phyloP scores from a whole-genome alignment of 306 rosid species.

The Benincasa hispida region DNA sequence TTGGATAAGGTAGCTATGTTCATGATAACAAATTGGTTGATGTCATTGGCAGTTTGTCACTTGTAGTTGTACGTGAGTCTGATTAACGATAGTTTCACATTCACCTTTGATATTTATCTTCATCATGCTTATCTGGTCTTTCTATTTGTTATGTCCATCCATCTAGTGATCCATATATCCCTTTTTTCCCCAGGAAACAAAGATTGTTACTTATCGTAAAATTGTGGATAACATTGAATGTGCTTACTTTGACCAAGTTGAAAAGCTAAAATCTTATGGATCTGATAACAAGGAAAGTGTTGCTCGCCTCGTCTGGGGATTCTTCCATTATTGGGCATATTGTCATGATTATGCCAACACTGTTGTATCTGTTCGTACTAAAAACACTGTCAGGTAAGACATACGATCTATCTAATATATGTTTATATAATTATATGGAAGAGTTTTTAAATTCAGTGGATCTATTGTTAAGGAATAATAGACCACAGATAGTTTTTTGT shows the following conservation, averaged over 20 bases:
- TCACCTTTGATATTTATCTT: neutral
- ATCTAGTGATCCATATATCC: neutral
- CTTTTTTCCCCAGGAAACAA: conserved; percentile 40
- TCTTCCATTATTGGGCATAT: conserved; percentile 94
- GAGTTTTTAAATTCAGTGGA: neutral
- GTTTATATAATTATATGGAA: neutral
- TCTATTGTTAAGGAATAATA: neutral
- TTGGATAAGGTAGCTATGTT: neutral
- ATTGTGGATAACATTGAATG: conserved; percentile 55
- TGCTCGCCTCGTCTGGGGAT: conserved; percentile 85
- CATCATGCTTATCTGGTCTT: neutral
- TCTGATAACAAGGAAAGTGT: conserved; percentile 52
- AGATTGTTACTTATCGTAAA: conserved; percentile 38
- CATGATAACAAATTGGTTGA: neutral
- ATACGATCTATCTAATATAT: neutral
- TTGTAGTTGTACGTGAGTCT: neutral
- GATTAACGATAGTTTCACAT: neutral
- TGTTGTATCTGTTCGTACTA: conserved; percentile 81
- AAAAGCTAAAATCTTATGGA: conserved; percentile 50
- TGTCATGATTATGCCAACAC: conserved; percentile 71
- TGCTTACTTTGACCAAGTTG: conserved; percentile 77
- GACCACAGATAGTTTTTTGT: neutral
- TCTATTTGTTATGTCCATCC: neutral
- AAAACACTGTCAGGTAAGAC: conserved; percentile 63
- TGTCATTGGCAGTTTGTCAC: neutral